Conservation (phyloP, 2,329 filamentous ascomycete species). For the Niveomyces coronatus region DNA sequence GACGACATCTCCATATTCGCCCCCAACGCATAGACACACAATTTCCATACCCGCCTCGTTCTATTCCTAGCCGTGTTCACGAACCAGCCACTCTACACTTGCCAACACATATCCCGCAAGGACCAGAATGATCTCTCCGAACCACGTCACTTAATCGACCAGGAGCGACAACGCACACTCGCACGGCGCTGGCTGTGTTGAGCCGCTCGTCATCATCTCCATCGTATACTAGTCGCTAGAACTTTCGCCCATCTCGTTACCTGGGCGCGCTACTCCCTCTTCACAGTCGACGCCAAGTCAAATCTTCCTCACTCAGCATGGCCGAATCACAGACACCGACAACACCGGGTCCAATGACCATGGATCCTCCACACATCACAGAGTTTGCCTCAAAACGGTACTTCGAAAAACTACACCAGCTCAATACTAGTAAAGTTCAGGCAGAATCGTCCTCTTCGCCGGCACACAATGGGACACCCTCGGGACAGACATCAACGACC, state of each 20-base stretch:
- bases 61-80: too few relatives aligned
- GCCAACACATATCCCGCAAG: neutral
- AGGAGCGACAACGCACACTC: slow-evolving; percentile 2
- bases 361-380: slow-evolving; percentile 54
- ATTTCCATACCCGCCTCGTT: too few relatives aligned
- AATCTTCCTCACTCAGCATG: slow-evolving; percentile 18
- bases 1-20: neutral
- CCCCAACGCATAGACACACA: too few relatives aligned
- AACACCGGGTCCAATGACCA: slow-evolving; percentile 28
- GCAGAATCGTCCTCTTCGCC: slow-evolving; percentile 14
- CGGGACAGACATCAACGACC: slow-evolving; percentile 15
- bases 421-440: slow-evolving; percentile 36
- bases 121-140: slow-evolving; percentile 8
- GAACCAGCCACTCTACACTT: too few relatives aligned
- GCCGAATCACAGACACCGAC: slow-evolving; percentile 18
- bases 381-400: slow-evolving; percentile 58
- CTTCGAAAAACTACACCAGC: slow-evolving; percentile 50
- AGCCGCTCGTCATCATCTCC: slow-evolving; percentile 6
- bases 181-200: too few relatives aligned
- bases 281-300: slow-evolving; percentile 1
- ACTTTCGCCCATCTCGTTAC: slow-evolving; percentile 9
- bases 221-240: too few relatives aligned
- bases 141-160: slow-evolving; percentile 2
- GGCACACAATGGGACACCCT: slow-evolving; percentile 15
- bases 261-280: slow-evolving; percentile 13